Conservation (phyloP, 345 rosid species). For the Abelmoschus esculentus region DNA sequence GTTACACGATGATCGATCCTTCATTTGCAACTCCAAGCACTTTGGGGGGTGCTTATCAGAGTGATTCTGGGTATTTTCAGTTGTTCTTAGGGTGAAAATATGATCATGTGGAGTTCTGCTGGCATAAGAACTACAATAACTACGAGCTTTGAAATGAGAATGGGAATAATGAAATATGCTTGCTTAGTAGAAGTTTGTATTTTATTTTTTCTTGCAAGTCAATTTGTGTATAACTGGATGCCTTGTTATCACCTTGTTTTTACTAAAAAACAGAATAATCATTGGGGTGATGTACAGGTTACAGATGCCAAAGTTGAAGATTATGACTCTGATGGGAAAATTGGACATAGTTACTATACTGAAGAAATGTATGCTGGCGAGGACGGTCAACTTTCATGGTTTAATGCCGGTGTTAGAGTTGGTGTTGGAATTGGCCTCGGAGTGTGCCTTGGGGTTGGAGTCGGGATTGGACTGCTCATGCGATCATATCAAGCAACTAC, state of each 20-base stretch:
- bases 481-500: constrained; percentile 92
- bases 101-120: background rate
- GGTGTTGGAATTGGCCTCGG: constrained; percentile 97
- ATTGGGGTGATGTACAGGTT: constrained; percentile 31
- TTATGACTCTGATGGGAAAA: constrained; percentile 49
- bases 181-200: background rate
- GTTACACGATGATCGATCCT: background rate
- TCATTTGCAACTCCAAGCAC: background rate
- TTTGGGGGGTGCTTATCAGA: background rate
- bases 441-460: constrained; percentile 82
- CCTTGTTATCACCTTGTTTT: background rate
- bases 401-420: constrained; percentile 90
- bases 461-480: constrained; percentile 93
- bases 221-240: background rate
- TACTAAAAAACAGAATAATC: background rate
- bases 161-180: background rate
- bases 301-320: constrained; percentile 42
- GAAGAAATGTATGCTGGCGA: constrained; percentile 67
- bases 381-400: constrained; percentile 89
- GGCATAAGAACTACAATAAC: background rate
- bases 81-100: background rate
- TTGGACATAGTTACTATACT: constrained; percentile 36
- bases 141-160: background rate
- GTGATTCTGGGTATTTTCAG: background rate
- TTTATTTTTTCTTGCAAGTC: background rate